Conservation (phyloP, 345 rosid species). For the Acer campestre region DNA sequence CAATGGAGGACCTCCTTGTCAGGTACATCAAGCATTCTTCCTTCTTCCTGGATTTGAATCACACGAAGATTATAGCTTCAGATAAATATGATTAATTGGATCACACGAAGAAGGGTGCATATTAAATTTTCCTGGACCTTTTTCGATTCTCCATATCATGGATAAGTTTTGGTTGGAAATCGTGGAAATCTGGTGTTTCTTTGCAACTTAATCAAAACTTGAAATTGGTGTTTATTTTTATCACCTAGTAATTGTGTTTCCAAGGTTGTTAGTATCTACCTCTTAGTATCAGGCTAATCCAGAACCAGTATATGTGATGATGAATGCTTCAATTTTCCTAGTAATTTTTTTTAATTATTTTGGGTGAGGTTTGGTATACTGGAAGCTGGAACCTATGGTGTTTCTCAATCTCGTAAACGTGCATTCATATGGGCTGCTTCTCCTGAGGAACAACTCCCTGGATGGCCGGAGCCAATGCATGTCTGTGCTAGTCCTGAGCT, state of each 20-base stretch:
- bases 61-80: neutral
- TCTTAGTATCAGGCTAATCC: too few species aligned
- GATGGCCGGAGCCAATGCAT: too few species aligned
- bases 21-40: conserved; percentile 36
- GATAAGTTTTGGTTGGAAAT: neutral
- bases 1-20: conserved; percentile 96
- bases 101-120: neutral
- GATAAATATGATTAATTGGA: neutral
- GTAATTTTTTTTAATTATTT: too few species aligned
- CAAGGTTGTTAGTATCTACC: too few species aligned
- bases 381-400: conserved; percentile 94
- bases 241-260: too few species aligned
- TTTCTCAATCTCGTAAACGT: conserved; percentile 86
- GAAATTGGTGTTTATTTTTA: neutral
- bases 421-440: conserved; percentile 37
- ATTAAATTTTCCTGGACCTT: too few species aligned
- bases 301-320: too few species aligned
- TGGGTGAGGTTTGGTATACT: conserved; percentile 93
- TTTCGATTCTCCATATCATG: neutral
- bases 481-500: too few species aligned
- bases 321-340: too few species aligned
- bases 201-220: neutral
- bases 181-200: neutral
- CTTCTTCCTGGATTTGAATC: neutral
- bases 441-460: conserved; percentile 59